Base-by-base conservation (phyloP, 192 early-diverging fungal species). In the Phycomyces nitens region DNA sequence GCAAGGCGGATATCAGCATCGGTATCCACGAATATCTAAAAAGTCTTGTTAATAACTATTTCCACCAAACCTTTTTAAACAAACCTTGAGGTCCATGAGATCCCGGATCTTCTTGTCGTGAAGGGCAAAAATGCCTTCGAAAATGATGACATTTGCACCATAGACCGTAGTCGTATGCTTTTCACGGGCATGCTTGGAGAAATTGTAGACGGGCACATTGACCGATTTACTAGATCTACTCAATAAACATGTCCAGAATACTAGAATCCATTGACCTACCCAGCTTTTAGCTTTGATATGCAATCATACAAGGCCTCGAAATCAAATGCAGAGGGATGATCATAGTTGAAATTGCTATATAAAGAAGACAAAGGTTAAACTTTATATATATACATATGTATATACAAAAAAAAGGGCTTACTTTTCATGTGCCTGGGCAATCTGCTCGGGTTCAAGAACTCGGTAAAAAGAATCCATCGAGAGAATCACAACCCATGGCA, bases 401-500 rank as follows among this genome's bases (percentile, higher is more conserved):
- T n/a, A n/a, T n/a, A n/a, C n/a, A n/a, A n/a, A n/a, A n/a, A n/a
- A n/a, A n/a, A n/a, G n/a, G 15, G 8, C 56, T 43, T 83, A 85
- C 83, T 72, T 81, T 56, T 70, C 71, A 38, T 75, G 57, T 0
- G 83, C 81, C 21, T 74, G 68, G 24, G 59, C 70, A 64, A 76
- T 75, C 66, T 98, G 84, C 60, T 94, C 91, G 7, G 83, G 82
- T 16, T 81, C 87, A 68, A 98, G 81, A 18, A 80, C 71, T 60
- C 91, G 93, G 80, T 98, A 98, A 70, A 95, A 98, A 10, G 92
- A 94, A 73, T 98, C 96, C 94, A 97, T 98, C 60, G 88, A 94
- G 52, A 98, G 54, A 42, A 97, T 81, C 8, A 93, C 89, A 0
- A 96, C 93, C 92, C 90, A 92, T 21, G 88, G 90, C 0, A 88